A percentile compares a stretch with the other conserved stretches of the same genome.
Evolutionary conservation across 164 flowering plant genomes (phyloP).

Genomic region (Stephania cephalantha): DNA sequence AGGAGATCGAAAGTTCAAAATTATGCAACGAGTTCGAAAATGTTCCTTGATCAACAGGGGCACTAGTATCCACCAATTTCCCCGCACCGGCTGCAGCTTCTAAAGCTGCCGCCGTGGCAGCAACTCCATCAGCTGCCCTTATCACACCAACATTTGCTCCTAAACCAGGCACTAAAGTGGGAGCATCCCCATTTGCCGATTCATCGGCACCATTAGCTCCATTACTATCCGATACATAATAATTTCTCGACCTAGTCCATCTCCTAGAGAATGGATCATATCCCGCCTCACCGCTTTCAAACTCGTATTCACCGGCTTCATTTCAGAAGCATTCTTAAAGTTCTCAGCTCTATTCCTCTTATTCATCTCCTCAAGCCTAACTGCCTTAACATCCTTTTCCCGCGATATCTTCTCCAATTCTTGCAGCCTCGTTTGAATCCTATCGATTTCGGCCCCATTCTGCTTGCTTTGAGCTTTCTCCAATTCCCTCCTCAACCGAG

Average conservation of each 20-base stretch:
- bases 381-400: conserved; percentile 58
- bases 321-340: conserved; percentile 79
- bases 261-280: conserved; percentile 96
- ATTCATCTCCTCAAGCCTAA: conserved; percentile 86
- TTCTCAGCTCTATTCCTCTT: conserved; percentile 79
- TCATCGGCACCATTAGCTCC: conserved; percentile 30
- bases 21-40: conserved; percentile 61
- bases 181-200: conserved; percentile 23
- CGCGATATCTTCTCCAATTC: conserved; percentile 60
- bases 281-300: conserved; percentile 89
- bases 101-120: conserved; percentile 72
- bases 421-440: conserved; percentile 60
- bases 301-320: conserved; percentile 52
- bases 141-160: conserved; percentile 11
- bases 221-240: conserved; percentile 49
- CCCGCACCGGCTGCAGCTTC: conserved; percentile 95
- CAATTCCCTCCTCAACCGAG: conserved; percentile 60
- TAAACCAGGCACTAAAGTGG: conserved; percentile 9
- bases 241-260: conserved; percentile 87
- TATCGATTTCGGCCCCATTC: conserved; percentile 60
- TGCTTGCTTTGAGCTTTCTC: conserved; percentile 68
- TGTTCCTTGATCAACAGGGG: conserved; percentile 90
- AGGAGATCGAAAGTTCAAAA: conserved; percentile 77
- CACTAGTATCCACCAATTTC: conserved; percentile 84
- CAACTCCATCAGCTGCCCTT: conserved; percentile 34